Evolutionary conservation across 2,329 filamentous ascomycete genomes (phyloP), one percentile per base, ranked within the genome.

Genomic region (Orbilia quercus): DNA sequence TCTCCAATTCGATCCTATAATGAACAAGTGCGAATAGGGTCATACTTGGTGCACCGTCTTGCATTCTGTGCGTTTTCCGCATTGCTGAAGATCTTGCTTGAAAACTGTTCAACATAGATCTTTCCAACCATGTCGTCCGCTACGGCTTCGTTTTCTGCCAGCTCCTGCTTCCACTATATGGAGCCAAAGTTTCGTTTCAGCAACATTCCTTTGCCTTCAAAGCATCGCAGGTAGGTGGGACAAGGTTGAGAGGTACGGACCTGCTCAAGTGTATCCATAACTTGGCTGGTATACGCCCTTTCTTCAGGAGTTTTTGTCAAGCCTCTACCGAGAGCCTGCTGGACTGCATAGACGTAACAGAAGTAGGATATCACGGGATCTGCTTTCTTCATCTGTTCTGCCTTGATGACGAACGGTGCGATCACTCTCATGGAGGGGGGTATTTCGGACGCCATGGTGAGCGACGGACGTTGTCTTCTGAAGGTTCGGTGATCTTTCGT

Each of bases 81-180:
- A 75, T 92, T 87, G 51, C 89, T 86, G 75, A 99, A 93, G 0
- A 92, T 93, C 78, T 96, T 91, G 75, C 94, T 84, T 0, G 90
- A 94, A 80, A 99, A 99, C 80, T 96, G 90, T 81, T 98, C 93
- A 51, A 98, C 89, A 78, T 96, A 96, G 60, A 92, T 92, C 81
- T 93, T 91, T 0, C 92, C 94, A 2, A 90, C 91, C 1, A 89
- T 83, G 77, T 97, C 93, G 81, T 98, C 94, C 4, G 87, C 84
- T 60, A 98, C 89, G 14, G 92, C 90, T 79, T 96, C 91, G 78
- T 98, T 91, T 51, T 86, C 85, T 7, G 88, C 84, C 78, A 77
- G 40, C 11, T 55, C 65, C 42, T 66, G 55, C 64, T 78, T 78
- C 38, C 77, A 72, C 77, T 77, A 54, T 38, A 48, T 25, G 31